Evolutionary conservation across 805 yeast genomes (phyloP).

Genomic region (Saccharomycopsis malanga): DNA sequence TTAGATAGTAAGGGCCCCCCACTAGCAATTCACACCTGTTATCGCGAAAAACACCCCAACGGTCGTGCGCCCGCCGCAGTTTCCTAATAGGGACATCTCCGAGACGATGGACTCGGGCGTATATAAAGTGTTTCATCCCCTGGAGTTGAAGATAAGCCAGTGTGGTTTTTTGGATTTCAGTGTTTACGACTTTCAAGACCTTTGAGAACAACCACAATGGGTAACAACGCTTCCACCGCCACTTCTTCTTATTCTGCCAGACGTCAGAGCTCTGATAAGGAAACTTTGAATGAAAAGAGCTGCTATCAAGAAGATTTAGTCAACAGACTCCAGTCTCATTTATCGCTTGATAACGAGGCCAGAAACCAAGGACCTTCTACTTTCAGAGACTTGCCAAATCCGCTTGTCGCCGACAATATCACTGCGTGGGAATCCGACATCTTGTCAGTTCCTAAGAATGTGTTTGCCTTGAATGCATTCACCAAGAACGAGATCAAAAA

Average conservation of each 20-base stretch:
- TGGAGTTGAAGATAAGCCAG: too few species aligned
- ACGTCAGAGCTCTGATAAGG: not conserved
- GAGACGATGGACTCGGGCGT: too few species aligned
- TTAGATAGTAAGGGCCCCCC: too few species aligned
- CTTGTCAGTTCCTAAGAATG: slow-evolving; percentile 41
- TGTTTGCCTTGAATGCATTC: slow-evolving; percentile 47
- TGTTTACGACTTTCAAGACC: too few species aligned
- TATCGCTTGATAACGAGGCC: slow-evolving; percentile 9
- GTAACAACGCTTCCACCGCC: slow-evolving; percentile 12
- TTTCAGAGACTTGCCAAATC: slow-evolving; percentile 22
- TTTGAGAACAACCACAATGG: slow-evolving; percentile 11
- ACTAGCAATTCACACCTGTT: too few species aligned
- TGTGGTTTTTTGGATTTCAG: too few species aligned
- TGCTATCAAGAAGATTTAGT: slow-evolving; percentile 10
- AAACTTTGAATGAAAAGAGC: slow-evolving; percentile 4
- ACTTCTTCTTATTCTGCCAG: not conserved
- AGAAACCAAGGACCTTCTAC: slow-evolving; percentile 16
- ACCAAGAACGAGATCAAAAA: slow-evolving; percentile 32
- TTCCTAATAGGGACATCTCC: too few species aligned
- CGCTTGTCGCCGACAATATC: slow-evolving; percentile 32
- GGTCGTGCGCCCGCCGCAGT: too few species aligned
- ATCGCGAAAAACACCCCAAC: too few species aligned
- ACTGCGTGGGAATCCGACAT: slow-evolving; percentile 41
- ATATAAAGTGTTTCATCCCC: too few species aligned
- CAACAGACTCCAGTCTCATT: slow-evolving; percentile 17